Percentiles rank a stretch among this genome's conserved stretches.
Evolutionary conservation across 2,329 filamentous ascomycete genomes (phyloP).

Genomic region (Thielaviopsis populi): DNA sequence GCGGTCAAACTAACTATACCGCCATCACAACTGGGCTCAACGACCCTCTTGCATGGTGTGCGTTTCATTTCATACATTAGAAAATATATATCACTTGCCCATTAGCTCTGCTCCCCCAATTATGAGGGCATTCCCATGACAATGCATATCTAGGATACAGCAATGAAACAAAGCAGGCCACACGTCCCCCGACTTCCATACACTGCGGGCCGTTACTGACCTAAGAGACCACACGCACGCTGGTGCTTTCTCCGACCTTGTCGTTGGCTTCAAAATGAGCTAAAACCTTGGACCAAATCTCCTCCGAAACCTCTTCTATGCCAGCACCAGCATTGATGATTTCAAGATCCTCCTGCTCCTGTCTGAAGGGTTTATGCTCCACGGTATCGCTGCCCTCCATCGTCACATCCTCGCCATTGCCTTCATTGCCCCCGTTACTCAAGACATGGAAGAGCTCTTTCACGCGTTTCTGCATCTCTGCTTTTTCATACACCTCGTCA

Average conservation of each 20-base stretch:
- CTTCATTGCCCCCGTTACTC: constrained; percentile 25
- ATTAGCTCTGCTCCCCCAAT: neutral
- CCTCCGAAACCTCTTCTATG: constrained; percentile 41
- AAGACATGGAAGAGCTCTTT: constrained; percentile 46
- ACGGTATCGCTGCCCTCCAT: constrained; percentile 6
- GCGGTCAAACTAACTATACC: neutral
- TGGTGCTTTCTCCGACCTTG: constrained; percentile 32
- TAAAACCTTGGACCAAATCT: constrained; percentile 38
- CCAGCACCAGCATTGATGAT: constrained; percentile 39
- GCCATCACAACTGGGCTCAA: neutral
- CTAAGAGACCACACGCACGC: constrained; percentile 30
- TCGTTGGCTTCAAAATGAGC: constrained; percentile 35
- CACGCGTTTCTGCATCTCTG: constrained; percentile 67
- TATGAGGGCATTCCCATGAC: neutral
- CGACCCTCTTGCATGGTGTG: neutral
- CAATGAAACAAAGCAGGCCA: neutral
- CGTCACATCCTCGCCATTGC: constrained; percentile 17
- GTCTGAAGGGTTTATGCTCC: constrained; percentile 25
- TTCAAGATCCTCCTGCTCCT: constrained; percentile 39
- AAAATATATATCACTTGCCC: neutral
- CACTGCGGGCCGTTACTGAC: neutral
- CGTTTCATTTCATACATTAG: neutral
- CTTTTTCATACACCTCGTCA: constrained; percentile 74
- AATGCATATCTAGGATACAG: neutral
- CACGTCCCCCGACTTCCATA: too few relatives aligned